A percentile compares a stretch with the other conserved stretches of the same genome.
Evolutionary conservation across 768 basidiomycete species (phyloP).

Genomic region (Cystobasidium onofrii): DNA sequence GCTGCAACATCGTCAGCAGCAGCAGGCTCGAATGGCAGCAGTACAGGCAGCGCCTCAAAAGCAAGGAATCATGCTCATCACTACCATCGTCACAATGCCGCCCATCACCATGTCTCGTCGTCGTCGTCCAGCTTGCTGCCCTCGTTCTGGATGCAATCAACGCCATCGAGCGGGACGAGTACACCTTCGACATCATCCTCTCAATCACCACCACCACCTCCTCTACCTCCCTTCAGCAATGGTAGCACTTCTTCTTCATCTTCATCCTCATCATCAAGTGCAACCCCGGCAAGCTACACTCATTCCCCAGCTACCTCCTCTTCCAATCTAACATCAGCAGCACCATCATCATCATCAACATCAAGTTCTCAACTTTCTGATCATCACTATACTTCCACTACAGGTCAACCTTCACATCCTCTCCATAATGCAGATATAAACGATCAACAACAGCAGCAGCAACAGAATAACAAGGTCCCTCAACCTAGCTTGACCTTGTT

Average conservation of each 20-base stretch:
- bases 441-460: background rate
- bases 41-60: background rate
- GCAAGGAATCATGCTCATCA: background rate
- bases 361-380: background rate
- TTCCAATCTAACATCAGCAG: background rate
- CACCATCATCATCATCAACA: background rate
- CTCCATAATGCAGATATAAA: background rate
- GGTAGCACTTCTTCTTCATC: too few species aligned
- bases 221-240: background rate
- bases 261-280: background rate
- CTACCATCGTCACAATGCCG: background rate
- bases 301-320: background rate
- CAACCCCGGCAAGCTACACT: background rate
- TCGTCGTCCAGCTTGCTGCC: background rate
- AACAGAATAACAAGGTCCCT: background rate
- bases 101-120: background rate
- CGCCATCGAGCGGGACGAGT: background rate
- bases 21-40: background rate
- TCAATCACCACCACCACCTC: background rate
- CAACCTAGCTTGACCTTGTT: background rate
- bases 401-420: background rate
- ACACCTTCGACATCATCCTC: slow-evolving; percentile 1
- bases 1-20: too few species aligned
- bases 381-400: background rate
- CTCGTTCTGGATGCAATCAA: slow-evolving; percentile 17